Percentiles rank a stretch among this genome's conserved stretches.
Conservation (phyloP, 352 stramenopile genomes). For the Phytophthora brassicae region DNA sequence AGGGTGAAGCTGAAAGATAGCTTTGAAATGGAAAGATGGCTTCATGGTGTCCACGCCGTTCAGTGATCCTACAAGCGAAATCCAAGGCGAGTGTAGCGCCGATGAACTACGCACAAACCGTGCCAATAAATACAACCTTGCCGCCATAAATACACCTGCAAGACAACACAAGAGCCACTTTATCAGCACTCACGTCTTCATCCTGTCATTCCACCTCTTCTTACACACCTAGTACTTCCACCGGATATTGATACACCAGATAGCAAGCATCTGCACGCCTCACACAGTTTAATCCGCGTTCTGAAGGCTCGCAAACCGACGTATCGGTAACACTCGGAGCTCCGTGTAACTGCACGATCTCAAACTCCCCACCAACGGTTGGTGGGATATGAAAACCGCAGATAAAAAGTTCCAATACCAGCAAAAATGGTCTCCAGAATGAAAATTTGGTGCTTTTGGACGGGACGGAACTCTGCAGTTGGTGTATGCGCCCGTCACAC, state of each 20-base stretch:
- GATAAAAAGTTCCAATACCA: slow-evolving; percentile 57
- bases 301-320: slow-evolving; percentile 18
- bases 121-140: slow-evolving; percentile 63
- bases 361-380: slow-evolving; percentile 38
- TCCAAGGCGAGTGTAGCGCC: slow-evolving; percentile 74
- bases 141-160: slow-evolving; percentile 67
- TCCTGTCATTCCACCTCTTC: background rate
- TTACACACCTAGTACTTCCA: slow-evolving; percentile 54
- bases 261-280: slow-evolving; percentile 46
- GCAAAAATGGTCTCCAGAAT: slow-evolving; percentile 23
- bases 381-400: slow-evolving; percentile 72
- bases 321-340: slow-evolving; percentile 15
- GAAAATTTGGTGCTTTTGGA: slow-evolving; percentile 29
- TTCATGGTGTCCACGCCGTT: slow-evolving; percentile 79
- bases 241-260: slow-evolving; percentile 62
- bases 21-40: slow-evolving; percentile 83
- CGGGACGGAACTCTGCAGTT: slow-evolving; percentile 53
- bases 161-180: background rate
- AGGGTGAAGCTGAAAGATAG: slow-evolving; percentile 71
- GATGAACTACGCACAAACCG: slow-evolving; percentile 73
- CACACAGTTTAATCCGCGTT: slow-evolving; percentile 32
- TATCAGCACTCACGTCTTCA: background rate
- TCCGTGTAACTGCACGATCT: slow-evolving; percentile 53
- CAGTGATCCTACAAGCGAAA: slow-evolving; percentile 66
- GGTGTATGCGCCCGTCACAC: slow-evolving; percentile 44